Percentiles rank a stretch among this genome's conserved stretches.
phyloP scores from a whole-genome alignment of 768 basidiomycete species.

The Sarcodon aspratus region DNA sequence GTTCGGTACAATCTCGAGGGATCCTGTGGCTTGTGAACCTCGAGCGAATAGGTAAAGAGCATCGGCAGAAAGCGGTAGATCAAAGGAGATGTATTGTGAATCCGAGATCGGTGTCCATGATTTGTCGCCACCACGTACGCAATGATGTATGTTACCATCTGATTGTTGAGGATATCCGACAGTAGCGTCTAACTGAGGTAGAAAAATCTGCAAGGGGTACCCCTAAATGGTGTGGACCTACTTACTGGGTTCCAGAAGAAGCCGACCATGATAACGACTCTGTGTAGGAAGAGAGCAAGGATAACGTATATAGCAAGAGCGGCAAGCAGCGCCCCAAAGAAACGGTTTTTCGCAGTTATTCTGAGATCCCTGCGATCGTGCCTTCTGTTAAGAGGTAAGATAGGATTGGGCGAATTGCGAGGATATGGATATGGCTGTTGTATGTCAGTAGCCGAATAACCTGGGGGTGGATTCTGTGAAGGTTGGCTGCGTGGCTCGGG shows the following conservation, averaged over 20 bases:
- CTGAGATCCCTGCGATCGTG: too few relatives aligned
- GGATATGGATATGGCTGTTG: not conserved
- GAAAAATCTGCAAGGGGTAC: not conserved
- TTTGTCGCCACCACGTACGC: not conserved
- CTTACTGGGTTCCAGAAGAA: not conserved
- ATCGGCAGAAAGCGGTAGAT: not conserved
- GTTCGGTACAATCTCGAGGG: constrained; percentile 6
- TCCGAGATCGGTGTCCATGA: constrained; percentile 2
- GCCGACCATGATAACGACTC: not conserved
- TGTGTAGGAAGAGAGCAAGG: not conserved
- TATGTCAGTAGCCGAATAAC: not conserved
- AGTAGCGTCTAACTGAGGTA: not conserved
- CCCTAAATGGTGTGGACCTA: not conserved
- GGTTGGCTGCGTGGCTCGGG: not conserved
- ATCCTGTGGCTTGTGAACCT: constrained; percentile 6
- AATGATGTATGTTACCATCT: not conserved
- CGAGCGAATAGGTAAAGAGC: constrained; percentile 3
- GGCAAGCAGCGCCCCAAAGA: not conserved
- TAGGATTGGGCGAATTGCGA: too few relatives aligned
- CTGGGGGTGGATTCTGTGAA: not conserved
- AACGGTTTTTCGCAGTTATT: not conserved
- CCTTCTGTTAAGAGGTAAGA: too few relatives aligned
- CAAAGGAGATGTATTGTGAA: not conserved
- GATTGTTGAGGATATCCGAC: not conserved
- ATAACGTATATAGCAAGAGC: not conserved